These are phyloP conservation scores for Jaminaea rosea DNA, from an alignment of 1,284 basidiomycete species.

Conservation along the genomic window DNA sequence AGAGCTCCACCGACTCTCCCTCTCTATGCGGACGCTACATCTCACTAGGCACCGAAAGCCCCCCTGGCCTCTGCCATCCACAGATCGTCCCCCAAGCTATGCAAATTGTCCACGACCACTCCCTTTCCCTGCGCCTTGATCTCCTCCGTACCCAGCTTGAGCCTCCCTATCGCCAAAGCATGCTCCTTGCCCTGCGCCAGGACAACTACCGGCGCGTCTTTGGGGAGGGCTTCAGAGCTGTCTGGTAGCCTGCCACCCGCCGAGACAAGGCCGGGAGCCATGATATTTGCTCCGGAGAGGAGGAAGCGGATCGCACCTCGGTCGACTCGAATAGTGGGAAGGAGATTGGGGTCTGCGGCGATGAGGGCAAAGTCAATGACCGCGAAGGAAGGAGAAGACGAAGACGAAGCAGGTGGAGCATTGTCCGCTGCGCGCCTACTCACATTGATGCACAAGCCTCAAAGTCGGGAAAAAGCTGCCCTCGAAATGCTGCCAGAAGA, in stretches of 20 bases:
- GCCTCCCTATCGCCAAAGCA: constrained; percentile 76
- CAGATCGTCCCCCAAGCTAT: constrained; percentile 59
- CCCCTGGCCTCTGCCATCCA: constrained; percentile 28
- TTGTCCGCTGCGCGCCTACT: constrained; percentile 3
- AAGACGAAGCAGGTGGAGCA: constrained; percentile 3
- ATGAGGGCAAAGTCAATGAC: neutral
- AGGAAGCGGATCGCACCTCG: constrained; percentile 96
- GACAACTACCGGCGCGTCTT: constrained; percentile 70
- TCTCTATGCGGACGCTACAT: too few species aligned
- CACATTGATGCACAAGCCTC: constrained; percentile 72
- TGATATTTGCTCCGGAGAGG: constrained; percentile 58
- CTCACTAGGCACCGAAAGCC: too few species aligned
- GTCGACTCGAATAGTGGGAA: constrained; percentile 83
- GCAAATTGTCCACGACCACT: constrained; percentile 76
- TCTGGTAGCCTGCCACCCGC: constrained; percentile 80
- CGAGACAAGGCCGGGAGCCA: constrained; percentile 78
- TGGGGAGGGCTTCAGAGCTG: constrained; percentile 59
- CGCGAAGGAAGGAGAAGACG: neutral
- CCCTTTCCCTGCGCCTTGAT: constrained; percentile 83
- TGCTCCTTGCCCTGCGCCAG: constrained; percentile 93
- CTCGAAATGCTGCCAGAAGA: constrained; percentile 97
- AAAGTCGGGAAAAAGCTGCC: constrained; percentile 83
- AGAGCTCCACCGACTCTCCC: too few species aligned
- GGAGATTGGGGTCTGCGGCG: constrained; percentile 63
- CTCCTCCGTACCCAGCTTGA: constrained; percentile 75